A percentile compares a stretch with the other conserved stretches of the same genome.
Evolutionary conservation across 352 stramenopile genomes (phyloP).

Genomic region (Peronospora farinosa): DNA sequence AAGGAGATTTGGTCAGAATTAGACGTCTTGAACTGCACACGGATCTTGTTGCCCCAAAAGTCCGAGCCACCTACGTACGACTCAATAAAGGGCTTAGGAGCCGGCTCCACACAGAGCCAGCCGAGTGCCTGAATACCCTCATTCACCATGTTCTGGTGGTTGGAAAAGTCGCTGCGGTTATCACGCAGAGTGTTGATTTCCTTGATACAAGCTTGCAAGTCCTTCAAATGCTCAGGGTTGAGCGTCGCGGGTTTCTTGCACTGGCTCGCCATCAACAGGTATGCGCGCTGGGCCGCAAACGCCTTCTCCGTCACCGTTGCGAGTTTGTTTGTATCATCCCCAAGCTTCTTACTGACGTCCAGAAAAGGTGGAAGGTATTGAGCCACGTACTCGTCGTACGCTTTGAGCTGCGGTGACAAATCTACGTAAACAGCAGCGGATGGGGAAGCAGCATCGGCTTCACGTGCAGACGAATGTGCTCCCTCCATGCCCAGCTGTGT

Average conservation of each 20-base stretch:
- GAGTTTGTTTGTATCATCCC: constrained; percentile 73
- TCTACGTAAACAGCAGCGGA: constrained; percentile 25
- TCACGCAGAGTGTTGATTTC: constrained; percentile 73
- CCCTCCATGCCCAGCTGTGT: constrained; percentile 57
- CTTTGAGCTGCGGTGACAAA: constrained; percentile 64
- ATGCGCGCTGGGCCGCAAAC: constrained; percentile 86
- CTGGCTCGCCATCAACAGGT: constrained; percentile 88
- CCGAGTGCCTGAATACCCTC: constrained; percentile 79
- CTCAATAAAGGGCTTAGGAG: constrained; percentile 92
- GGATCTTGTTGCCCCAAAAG: constrained; percentile 97
- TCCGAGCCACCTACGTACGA: constrained; percentile 91
- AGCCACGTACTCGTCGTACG: constrained; percentile 89
- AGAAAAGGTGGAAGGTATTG: constrained; percentile 83
- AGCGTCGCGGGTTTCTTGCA: constrained; percentile 89
- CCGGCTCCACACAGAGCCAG: constrained; percentile 75
- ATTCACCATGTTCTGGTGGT: constrained; percentile 87
- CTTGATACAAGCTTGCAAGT: constrained; percentile 71
- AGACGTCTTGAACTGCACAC: constrained; percentile 93
- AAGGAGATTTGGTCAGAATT: constrained; percentile 90
- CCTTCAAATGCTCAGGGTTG: constrained; percentile 65
- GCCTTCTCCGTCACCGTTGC: constrained; percentile 81
- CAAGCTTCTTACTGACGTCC: constrained; percentile 64
- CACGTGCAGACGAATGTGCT: constrained; percentile 4
- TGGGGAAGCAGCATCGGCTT: background rate
- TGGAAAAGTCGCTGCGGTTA: constrained; percentile 76